These are phyloP conservation scores for Orbilia quercus DNA, from an alignment of 2,329 filamentous ascomycete genomes.

Conservation along the genomic window DNA sequence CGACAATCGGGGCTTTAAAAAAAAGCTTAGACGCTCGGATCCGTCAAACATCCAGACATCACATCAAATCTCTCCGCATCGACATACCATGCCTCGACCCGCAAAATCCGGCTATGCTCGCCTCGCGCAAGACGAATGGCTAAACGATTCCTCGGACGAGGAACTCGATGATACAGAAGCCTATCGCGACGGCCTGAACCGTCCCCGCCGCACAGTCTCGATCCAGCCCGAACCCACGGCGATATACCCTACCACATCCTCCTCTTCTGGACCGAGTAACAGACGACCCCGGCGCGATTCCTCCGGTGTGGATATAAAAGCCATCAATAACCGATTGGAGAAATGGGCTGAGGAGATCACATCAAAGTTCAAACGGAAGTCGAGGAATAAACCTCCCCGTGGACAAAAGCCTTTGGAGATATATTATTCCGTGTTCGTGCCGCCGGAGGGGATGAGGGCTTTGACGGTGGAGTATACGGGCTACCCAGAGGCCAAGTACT, in stretches of 20 bases:
- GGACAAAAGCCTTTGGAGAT: conserved; percentile 85
- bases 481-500: conserved; percentile 74
- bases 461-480: conserved; percentile 70
- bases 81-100: conserved; percentile 73
- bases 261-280: conserved; percentile 62
- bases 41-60: background rate
- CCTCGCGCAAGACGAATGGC: conserved; percentile 81
- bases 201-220: conserved; percentile 68
- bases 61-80: no score
- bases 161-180: conserved; percentile 66
- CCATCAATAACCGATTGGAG: conserved; percentile 94
- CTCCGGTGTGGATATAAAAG: conserved; percentile 95
- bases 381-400: conserved; percentile 64
- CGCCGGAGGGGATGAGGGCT: conserved; percentile 84
- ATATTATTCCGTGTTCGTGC: conserved; percentile 95
- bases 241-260: conserved; percentile 62
- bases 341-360: conserved; percentile 98
- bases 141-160: conserved; percentile 78
- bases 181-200: conserved; percentile 61
- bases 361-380: conserved; percentile 81
- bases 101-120: conserved; percentile 85
- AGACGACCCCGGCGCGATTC: conserved; percentile 74
- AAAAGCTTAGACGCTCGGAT: background rate
- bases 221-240: conserved; percentile 65
- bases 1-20: background rate